Evolutionary conservation across 306 rosid genomes (phyloP).

Genomic region (Quercus engelmannii): DNA sequence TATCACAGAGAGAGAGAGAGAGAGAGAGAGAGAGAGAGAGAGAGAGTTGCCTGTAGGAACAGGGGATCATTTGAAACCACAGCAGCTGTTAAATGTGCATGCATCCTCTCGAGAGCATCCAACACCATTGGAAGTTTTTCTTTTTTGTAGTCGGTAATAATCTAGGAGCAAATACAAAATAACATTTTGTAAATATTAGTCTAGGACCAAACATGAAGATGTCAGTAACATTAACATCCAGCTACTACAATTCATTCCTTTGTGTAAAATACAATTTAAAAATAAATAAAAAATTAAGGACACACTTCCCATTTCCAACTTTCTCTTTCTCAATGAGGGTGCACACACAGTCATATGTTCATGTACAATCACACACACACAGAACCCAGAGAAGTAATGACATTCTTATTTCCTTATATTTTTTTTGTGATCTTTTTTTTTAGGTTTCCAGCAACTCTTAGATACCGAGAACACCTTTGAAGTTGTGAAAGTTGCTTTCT

Average conservation of each 20-base stretch:
- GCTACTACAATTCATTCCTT: background rate
- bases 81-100: slow-evolving; percentile 91
- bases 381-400: background rate
- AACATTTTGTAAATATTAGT: slow-evolving; percentile 17
- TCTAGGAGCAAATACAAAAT: slow-evolving; percentile 31
- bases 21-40: background rate
- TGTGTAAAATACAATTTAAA: background rate
- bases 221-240: slow-evolving; percentile 3
- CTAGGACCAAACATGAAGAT: slow-evolving; percentile 11
- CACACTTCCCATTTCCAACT: background rate
- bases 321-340: background rate
- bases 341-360: background rate
- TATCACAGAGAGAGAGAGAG: background rate
- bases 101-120: slow-evolving; percentile 85
- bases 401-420: background rate
- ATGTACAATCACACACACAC: background rate
- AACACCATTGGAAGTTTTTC: slow-evolving; percentile 70
- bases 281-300: background rate
- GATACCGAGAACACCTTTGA: background rate
- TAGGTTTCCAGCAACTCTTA: background rate
- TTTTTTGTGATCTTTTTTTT: background rate
- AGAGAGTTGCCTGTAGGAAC: slow-evolving; percentile 70
- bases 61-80: slow-evolving; percentile 84
- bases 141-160: slow-evolving; percentile 67
- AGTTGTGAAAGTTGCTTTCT: background rate